Conservation (phyloP, 2,329 filamentous ascomycete genomes). For the Sporothrix brasiliensis region DNA sequence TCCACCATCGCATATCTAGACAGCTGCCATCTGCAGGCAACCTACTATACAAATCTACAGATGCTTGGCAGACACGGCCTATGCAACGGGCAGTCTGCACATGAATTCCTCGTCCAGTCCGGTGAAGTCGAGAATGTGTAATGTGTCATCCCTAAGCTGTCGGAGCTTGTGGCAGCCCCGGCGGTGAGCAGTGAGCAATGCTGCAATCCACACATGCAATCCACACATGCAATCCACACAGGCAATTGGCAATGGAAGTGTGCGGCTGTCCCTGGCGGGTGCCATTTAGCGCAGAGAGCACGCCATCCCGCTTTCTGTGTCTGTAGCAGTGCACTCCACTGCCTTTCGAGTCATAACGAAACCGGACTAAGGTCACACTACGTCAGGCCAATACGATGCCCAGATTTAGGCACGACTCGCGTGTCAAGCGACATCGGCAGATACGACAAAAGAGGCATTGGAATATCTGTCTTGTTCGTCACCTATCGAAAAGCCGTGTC, state of each 20-base stretch:
- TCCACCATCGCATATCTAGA: constrained; percentile 12
- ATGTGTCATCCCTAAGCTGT: too few species aligned
- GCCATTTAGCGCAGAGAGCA: constrained; percentile 18
- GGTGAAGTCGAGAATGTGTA: too few species aligned
- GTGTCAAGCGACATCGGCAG: background rate
- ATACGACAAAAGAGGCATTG: background rate
- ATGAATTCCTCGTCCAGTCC: background rate
- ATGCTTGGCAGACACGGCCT: background rate
- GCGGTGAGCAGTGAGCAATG: background rate
- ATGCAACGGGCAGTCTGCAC: background rate
- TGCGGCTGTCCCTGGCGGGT: background rate
- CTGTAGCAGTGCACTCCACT: too few species aligned
- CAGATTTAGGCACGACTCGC: constrained; percentile 10
- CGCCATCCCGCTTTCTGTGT: background rate
- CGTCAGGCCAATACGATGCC: background rate
- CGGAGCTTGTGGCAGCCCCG: too few species aligned
- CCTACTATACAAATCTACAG: background rate
- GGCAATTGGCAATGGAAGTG: background rate
- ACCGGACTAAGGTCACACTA: background rate
- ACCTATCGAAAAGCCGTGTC: background rate
- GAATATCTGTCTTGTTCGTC: background rate
- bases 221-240: background rate
- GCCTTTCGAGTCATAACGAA: background rate
- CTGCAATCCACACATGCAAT: background rate
- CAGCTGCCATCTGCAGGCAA: constrained; percentile 16